A percentile compares a stretch with the other conserved stretches of the same genome.
phyloP scores from a whole-genome alignment of 768 basidiomycete genomes.

The Amanita phalloides region DNA sequence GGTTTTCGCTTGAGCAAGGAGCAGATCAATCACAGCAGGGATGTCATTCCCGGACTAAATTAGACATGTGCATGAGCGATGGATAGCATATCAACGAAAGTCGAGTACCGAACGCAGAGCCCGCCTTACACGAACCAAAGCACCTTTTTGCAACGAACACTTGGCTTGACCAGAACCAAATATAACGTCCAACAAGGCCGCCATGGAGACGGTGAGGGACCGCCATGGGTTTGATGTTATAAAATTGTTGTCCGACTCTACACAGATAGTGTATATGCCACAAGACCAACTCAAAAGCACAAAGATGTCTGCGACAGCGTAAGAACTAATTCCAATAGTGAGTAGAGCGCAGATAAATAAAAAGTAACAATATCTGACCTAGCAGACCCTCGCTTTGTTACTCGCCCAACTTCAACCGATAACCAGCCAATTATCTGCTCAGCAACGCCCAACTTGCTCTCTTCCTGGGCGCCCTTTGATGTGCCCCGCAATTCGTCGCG shows the following conservation, averaged over 20 bases:
- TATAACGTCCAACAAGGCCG: slow-evolving; percentile 52
- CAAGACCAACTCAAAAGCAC: slow-evolving; percentile 67
- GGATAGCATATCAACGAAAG: neutral
- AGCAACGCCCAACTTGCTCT: slow-evolving; percentile 44
- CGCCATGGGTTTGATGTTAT: slow-evolving; percentile 37
- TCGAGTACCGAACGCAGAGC: slow-evolving; percentile 52
- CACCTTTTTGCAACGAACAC: slow-evolving; percentile 47
- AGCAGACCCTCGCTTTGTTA: slow-evolving; percentile 40
- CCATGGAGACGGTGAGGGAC: slow-evolving; percentile 43
- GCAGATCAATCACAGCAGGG: slow-evolving; percentile 36
- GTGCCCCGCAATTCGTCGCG: slow-evolving; percentile 47
- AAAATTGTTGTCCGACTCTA: slow-evolving; percentile 34
- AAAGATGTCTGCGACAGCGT: slow-evolving; percentile 51
- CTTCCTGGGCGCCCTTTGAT: slow-evolving; percentile 25
- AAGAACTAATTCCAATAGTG: slow-evolving; percentile 24
- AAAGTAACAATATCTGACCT: slow-evolving; percentile 32
- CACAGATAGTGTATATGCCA: slow-evolving; percentile 44
- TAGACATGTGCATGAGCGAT: neutral
- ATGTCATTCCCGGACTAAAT: slow-evolving; percentile 33
- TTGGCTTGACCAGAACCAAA: slow-evolving; percentile 43
- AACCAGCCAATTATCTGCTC: slow-evolving; percentile 76
- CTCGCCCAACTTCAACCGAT: slow-evolving; percentile 48
- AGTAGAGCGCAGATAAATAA: neutral
- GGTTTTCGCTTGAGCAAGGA: slow-evolving; percentile 42
- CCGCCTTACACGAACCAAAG: slow-evolving; percentile 50